Percentiles rank a stretch among this genome's conserved stretches.
These are phyloP conservation scores for Lunularia cruciata DNA, from an alignment of 225 moss, liverwort and hornwort species.

Conservation along the genomic window DNA sequence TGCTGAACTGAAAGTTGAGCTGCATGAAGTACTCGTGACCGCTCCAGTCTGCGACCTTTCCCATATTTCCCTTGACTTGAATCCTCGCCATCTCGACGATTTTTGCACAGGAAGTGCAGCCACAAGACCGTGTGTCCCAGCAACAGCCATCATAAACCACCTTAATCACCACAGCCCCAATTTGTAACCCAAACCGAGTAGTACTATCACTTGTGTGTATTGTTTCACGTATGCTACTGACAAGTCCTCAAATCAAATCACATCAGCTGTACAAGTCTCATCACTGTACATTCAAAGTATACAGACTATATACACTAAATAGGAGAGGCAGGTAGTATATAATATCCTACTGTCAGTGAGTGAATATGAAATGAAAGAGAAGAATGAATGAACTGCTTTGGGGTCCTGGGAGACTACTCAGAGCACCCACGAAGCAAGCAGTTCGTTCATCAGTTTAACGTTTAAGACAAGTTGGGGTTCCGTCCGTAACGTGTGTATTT, in stretches of 20 bases:
- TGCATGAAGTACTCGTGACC: slow-evolving; percentile 17
- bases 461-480: neutral
- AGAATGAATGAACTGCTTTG: neutral
- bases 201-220: too few relatives aligned
- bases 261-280: too few relatives aligned
- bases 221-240: too few relatives aligned
- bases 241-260: too few relatives aligned
- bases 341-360: neutral
- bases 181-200: too few relatives aligned
- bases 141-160: neutral
- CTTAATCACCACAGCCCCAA: too few relatives aligned
- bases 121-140: neutral
- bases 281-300: too few relatives aligned
- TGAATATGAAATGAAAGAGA: neutral
- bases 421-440: neutral
- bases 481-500: neutral
- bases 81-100: slow-evolving; percentile 13
- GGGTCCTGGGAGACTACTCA: neutral
- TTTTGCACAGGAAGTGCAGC: slow-evolving; percentile 8
- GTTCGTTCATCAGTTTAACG: neutral
- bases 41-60: slow-evolving; percentile 25
- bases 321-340: neutral
- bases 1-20: neutral
- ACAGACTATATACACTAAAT: neutral
- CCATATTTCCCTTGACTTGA: slow-evolving; percentile 29